Conservation (phyloP, 176 grass and related monocot species). For the Thalia dealbata region DNA sequence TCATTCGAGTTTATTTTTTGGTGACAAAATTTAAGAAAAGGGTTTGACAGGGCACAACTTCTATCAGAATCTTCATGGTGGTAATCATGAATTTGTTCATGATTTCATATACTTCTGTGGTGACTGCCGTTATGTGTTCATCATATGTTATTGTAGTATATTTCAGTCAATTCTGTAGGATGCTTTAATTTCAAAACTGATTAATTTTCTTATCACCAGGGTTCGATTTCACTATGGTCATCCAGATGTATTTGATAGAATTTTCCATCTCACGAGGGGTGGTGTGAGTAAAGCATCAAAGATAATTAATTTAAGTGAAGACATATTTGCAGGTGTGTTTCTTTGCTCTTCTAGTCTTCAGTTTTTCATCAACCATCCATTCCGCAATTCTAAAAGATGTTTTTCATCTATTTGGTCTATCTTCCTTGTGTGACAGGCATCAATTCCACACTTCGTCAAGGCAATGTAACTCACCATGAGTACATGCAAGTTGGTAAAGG, state of each 20-base stretch:
- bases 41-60: too few species aligned
- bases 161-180: background rate
- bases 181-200: background rate
- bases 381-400: too few species aligned
- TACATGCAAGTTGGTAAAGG: conserved; percentile 97
- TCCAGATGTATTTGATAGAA: conserved; percentile 90
- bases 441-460: conserved; percentile 84
- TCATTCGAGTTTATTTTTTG: too few species aligned
- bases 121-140: background rate
- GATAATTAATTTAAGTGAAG: conserved; percentile 92
- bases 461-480: conserved; percentile 88
- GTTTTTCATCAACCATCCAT: background rate
- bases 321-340: conserved; percentile 74
- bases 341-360: background rate
- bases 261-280: conserved; percentile 92
- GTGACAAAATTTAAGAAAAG: too few species aligned
- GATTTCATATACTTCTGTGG: too few species aligned
- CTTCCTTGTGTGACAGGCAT: conserved; percentile 34
- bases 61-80: too few species aligned
- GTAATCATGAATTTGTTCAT: too few species aligned
- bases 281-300: conserved; percentile 94
- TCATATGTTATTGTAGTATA: too few species aligned
- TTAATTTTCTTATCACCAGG: conserved; percentile 30
- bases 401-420: background rate
- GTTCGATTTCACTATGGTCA: conserved; percentile 97